Conservation (phyloP, 192 early-diverging fungal species). For the Podila minutissima region DNA sequence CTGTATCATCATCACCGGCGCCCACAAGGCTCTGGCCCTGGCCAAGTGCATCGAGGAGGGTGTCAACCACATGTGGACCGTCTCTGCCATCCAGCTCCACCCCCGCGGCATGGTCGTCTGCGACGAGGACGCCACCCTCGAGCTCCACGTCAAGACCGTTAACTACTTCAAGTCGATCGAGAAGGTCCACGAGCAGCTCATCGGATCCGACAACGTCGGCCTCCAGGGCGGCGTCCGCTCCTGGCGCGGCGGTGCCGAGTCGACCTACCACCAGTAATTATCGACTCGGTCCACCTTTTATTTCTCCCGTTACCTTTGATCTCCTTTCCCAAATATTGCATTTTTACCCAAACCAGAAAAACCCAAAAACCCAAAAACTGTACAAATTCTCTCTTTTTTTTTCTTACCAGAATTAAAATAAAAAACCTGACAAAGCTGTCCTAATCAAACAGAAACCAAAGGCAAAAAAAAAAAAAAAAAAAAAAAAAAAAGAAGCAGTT, state of each 20-base stretch:
- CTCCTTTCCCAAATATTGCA: neutral
- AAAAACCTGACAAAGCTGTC: neutral
- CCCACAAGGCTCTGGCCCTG: slow-evolving; percentile 83
- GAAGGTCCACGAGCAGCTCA: slow-evolving; percentile 80
- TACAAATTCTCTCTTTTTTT: neutral
- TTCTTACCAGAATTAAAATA: neutral
- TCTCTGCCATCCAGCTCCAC: slow-evolving; percentile 86
- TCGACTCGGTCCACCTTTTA: neutral
- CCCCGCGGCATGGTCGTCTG: slow-evolving; percentile 85
- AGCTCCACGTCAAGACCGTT: slow-evolving; percentile 91
- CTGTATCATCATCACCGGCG: slow-evolving; percentile 86
- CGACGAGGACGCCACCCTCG: slow-evolving; percentile 89
- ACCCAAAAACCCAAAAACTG: neutral
- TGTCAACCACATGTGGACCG: slow-evolving; percentile 93
- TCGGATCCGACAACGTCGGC: slow-evolving; percentile 77
- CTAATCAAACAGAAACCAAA: neutral
- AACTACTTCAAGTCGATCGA: slow-evolving; percentile 91
- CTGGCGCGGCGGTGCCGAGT: slow-evolving; percentile 52
- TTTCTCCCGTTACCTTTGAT: neutral
- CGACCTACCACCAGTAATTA: slow-evolving; percentile 49
- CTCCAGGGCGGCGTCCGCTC: slow-evolving; percentile 68
- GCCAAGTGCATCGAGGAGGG: slow-evolving; percentile 86
- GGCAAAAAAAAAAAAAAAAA: too few species aligned
- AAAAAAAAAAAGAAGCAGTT: neutral
- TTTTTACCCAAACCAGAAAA: neutral